Evolutionary conservation across 2,329 filamentous ascomycete species (phyloP).

Genomic region (Cercospora sp.): DNA sequence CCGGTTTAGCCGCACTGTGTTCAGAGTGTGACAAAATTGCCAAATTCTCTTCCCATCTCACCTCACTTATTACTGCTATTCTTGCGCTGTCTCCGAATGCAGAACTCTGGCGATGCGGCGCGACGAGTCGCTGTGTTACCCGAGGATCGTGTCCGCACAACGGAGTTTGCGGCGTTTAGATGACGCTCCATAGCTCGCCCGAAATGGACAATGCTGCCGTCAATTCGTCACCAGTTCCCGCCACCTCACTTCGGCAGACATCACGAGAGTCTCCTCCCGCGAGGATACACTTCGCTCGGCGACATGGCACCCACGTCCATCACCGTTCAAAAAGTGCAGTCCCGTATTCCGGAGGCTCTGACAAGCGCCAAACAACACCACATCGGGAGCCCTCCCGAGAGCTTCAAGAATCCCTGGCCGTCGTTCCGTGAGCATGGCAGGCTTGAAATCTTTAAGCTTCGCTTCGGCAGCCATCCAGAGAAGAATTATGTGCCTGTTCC

Average conservation of each 20-base stretch:
- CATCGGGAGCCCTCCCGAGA: constrained; percentile 45
- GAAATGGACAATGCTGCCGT: background rate
- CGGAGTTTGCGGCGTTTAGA: background rate
- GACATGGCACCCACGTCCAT: background rate
- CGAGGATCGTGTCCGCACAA: background rate
- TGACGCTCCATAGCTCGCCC: background rate
- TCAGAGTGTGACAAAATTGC: background rate
- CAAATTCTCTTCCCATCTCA: background rate
- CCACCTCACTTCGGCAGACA: background rate
- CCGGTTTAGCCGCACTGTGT: background rate
- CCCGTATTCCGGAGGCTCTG: constrained; percentile 22
- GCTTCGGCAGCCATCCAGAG: constrained; percentile 41
- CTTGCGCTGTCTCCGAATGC: background rate
- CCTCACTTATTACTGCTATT: background rate
- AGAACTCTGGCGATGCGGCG: background rate
- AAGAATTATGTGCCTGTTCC: constrained; percentile 52
- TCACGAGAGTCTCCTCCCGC: background rate
- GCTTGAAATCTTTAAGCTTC: constrained; percentile 37
- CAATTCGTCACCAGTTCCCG: background rate
- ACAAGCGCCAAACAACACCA: constrained; percentile 41
- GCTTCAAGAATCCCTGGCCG: constrained; percentile 54
- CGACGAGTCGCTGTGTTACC: background rate
- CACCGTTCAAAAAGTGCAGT: constrained; percentile 6
- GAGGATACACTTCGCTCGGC: background rate
- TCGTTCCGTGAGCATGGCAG: constrained; percentile 37